Evolutionary conservation across 148 eudicot species (phyloP).

Genomic region (Diospyros lotus): DNA sequence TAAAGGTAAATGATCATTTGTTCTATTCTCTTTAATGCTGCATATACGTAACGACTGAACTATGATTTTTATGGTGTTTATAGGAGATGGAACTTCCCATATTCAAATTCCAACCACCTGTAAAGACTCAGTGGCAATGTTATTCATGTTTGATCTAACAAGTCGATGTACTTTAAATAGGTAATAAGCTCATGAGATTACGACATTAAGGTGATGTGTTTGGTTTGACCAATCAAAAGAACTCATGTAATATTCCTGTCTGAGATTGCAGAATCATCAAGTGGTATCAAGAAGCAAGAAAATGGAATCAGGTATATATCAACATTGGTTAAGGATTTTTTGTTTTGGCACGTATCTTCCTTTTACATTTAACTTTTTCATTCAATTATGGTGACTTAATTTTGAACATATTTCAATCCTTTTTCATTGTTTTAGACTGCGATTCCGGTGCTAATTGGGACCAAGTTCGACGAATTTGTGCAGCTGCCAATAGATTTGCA

Average conservation of each 20-base stretch:
- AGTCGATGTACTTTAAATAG: slow-evolving; percentile 61
- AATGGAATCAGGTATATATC: slow-evolving; percentile 58
- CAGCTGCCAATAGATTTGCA: background rate
- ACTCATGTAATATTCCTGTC: background rate
- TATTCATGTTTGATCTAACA: slow-evolving; percentile 76
- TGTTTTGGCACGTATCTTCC: no score
- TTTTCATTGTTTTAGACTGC: background rate
- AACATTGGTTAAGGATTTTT: no score
- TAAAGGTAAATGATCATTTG: slow-evolving; percentile 25
- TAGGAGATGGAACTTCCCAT: slow-evolving; percentile 34
- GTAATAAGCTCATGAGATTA: slow-evolving; percentile 16
- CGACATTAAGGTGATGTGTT: background rate
- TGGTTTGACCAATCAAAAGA: background rate
- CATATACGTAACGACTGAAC: no score
- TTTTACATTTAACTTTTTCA: background rate
- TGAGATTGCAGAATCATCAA: slow-evolving; percentile 38
- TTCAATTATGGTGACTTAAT: background rate
- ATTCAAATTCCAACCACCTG: slow-evolving; percentile 46
- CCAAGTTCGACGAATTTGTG: background rate
- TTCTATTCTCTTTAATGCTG: background rate
- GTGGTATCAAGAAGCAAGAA: slow-evolving; percentile 66
- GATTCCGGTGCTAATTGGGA: background rate
- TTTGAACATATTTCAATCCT: background rate
- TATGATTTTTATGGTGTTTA: slow-evolving; percentile 5
- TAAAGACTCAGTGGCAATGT: slow-evolving; percentile 60